Evolutionary conservation across 2,329 filamentous ascomycete species (phyloP).

Genomic region (Fusarium mexicanum): DNA sequence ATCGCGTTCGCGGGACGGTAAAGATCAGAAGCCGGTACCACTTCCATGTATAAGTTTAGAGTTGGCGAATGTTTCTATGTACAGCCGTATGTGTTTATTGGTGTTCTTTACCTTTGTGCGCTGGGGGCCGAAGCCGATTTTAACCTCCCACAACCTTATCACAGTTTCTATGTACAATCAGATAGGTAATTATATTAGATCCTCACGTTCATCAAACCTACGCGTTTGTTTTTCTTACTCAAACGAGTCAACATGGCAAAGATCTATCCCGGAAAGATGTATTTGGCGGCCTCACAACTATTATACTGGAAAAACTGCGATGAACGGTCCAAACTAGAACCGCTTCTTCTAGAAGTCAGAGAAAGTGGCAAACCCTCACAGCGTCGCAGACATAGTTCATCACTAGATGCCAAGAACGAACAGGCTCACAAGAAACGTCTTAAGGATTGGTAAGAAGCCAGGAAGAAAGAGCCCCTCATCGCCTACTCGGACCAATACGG

Average conservation of each 20-base stretch:
- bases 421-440: background rate
- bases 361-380: background rate
- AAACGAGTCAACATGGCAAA: background rate
- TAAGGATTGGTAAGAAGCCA: background rate
- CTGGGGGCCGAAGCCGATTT: too few species aligned
- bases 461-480: background rate
- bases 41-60: too few species aligned
- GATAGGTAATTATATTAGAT: background rate
- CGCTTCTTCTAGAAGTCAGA: background rate
- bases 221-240: background rate
- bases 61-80: background rate
- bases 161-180: background rate
- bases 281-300: background rate
- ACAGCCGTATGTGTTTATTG: too few species aligned
- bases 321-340: background rate
- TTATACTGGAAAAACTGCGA: too few species aligned
- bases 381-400: background rate
- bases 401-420: background rate
- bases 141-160: too few species aligned
- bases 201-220: accelerated
- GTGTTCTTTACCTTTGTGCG: too few species aligned
- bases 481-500: background rate
- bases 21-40: background rate
- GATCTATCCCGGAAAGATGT: background rate
- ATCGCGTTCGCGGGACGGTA: background rate